Percentiles rank a stretch among this genome's conserved stretches.
Conservation (phyloP, 306 rosid species). For the Medicago lupulina region DNA sequence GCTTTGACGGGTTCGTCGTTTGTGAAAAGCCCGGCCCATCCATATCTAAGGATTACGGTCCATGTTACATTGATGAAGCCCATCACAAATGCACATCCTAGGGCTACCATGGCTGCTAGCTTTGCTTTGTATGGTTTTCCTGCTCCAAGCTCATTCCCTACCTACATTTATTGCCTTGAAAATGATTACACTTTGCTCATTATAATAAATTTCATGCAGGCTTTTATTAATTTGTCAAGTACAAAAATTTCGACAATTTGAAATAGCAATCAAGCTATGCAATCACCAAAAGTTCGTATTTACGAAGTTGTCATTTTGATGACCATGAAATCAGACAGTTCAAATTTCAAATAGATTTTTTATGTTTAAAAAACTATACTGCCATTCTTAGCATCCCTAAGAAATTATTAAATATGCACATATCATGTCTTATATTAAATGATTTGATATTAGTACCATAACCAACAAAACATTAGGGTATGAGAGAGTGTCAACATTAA, state of each 20-base stretch:
- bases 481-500: not conserved
- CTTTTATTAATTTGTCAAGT: not conserved
- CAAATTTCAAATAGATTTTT: no score
- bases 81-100: conserved; percentile 79
- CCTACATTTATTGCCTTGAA: conserved; percentile 53
- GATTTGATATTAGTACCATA: no score
- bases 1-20: conserved; percentile 58
- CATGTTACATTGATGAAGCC: conserved; percentile 86
- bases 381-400: no score
- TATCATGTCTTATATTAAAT: no score
- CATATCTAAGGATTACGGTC: conserved; percentile 69
- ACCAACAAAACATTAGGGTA: no score
- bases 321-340: no score
- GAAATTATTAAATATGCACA: no score
- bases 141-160: conserved; percentile 95
- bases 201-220: not conserved
- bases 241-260: not conserved
- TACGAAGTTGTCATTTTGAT: no score
- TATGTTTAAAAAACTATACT: no score
- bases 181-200: not conserved
- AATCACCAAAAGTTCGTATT: no score
- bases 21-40: conserved; percentile 90
- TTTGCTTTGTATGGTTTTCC: conserved; percentile 90
- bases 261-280: not conserved
- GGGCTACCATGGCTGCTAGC: conserved; percentile 88